Evolutionary conservation across 2,329 filamentous ascomycete genomes (phyloP), one percentile per base, ranked within the genome.

Genomic region (Cladosporium colombiae): DNA sequence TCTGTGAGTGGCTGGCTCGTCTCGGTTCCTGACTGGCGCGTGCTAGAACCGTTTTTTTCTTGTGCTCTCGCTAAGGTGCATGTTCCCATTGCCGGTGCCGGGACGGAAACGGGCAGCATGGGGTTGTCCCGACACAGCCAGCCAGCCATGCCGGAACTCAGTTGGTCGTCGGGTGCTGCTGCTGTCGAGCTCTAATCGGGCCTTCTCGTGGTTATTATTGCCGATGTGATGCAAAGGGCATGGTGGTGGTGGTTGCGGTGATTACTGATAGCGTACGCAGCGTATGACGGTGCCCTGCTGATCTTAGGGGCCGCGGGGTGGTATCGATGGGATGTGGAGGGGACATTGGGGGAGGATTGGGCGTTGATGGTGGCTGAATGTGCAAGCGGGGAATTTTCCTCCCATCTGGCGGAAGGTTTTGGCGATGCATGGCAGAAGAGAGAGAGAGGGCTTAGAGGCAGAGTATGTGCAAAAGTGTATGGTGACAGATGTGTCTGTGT

Each of bases 11-110:
- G 56, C 56, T 40, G 55, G 31, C 55, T 25, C 10, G n/a, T 27
- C n/a, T 46, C 56, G 59, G 59, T 50, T 62, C 59, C 59, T 62
- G 50, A 11, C 59, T 18, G n/a, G 56, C 56, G 35, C 13, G 18
- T 62, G 25, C 52, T 55, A n/a, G 52, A 23, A 31, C 29, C 29
- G 46, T 62, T 62, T 21, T 46, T 46, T 23, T 10, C 33, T 13
- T 23, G 40, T 46, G 40, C n/a, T 46, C 21, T 62, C 59, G 59
- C 59, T 62, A 62, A 50, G 59, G 21, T 62, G 59, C 59, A 62
- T 62, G 59, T 18, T 46, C 40, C 40, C 40, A 21, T 46, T 46
- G n/a, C 40, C 40, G 40, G 16, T 62, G 59, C 59, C 59, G 59
- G 46, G 59, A 21, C n/a, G 40, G 59, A 31, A 21, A 40, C 8